Evolutionary conservation across 2,329 filamentous ascomycete genomes (phyloP).

Genomic region (Fusarium beomiforme): DNA sequence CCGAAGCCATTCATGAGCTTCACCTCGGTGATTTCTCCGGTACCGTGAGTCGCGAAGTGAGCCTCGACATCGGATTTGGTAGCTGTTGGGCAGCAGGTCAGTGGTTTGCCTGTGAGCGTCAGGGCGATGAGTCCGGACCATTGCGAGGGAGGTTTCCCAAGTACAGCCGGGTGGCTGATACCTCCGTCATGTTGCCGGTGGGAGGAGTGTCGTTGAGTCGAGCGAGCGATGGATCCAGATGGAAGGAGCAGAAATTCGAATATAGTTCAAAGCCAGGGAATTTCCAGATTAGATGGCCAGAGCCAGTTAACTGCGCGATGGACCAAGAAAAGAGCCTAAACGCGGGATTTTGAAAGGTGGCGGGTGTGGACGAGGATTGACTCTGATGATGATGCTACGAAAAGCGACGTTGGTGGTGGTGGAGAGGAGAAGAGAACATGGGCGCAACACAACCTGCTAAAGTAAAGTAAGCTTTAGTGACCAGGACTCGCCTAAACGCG

Average conservation of each 20-base stretch:
- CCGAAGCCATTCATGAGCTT: slow-evolving; percentile 99
- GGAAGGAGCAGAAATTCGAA: slow-evolving; percentile 14
- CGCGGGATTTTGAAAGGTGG: slow-evolving; percentile 26
- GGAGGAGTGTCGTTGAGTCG: slow-evolving; percentile 22
- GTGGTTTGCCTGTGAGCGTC: slow-evolving; percentile 48
- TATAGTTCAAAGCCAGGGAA: slow-evolving; percentile 21
- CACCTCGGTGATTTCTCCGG: slow-evolving; percentile 97
- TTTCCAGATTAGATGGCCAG: slow-evolving; percentile 38
- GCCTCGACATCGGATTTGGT: slow-evolving; percentile 97
- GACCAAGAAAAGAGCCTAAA: slow-evolving; percentile 33
- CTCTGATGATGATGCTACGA: slow-evolving; percentile 25
- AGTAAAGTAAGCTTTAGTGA: background rate
- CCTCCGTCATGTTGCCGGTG: slow-evolving; percentile 76
- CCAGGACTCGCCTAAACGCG: slow-evolving; percentile 31
- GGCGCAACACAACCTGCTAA: slow-evolving; percentile 19
- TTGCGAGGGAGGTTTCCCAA: slow-evolving; percentile 96
- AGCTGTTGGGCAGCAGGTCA: slow-evolving; percentile 70
- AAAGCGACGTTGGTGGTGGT: slow-evolving; percentile 38
- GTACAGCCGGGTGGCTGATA: slow-evolving; percentile 95
- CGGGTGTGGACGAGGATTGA: slow-evolving; percentile 7
- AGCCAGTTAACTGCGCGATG: slow-evolving; percentile 39
- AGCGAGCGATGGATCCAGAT: slow-evolving; percentile 27
- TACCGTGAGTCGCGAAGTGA: slow-evolving; percentile 95
- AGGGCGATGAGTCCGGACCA: slow-evolving; percentile 66
- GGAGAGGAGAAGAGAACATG: slow-evolving; percentile 41